Percentiles rank a stretch among this genome's conserved stretches.
phyloP scores from a whole-genome alignment of 2,329 filamentous ascomycete genomes.

The Claviceps africana region DNA sequence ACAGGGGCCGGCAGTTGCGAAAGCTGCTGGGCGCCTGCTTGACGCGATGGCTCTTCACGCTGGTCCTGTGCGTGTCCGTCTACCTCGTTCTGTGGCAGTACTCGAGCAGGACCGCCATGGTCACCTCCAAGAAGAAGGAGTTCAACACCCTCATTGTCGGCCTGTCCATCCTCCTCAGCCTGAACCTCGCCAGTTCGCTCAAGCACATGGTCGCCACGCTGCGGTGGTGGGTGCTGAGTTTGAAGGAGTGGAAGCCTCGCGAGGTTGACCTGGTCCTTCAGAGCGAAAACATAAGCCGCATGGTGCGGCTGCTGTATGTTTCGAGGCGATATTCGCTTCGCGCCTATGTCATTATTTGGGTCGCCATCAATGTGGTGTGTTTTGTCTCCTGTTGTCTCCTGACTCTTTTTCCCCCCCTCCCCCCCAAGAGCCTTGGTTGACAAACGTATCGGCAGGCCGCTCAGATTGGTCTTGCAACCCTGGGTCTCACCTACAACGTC shows the following conservation, averaged over 20 bases:
- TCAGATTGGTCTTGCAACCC: conserved; percentile 27
- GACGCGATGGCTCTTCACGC: conserved; percentile 16
- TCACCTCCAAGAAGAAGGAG: conserved; percentile 21
- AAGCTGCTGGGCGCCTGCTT: conserved; percentile 8
- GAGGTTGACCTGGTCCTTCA: conserved; percentile 18
- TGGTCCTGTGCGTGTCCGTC: conserved; percentile 14
- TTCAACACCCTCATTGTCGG: conserved; percentile 32
- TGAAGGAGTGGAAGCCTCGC: conserved; percentile 19
- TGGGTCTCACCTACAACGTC: conserved; percentile 28
- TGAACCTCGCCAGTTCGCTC: conserved; percentile 28
- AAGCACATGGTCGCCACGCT: conserved; percentile 29
- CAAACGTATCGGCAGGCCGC: conserved; percentile 16
- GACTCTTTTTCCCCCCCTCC: not conserved
- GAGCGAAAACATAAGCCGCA: conserved; percentile 13
- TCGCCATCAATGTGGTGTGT: conserved; percentile 12
- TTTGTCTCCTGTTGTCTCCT: no score
- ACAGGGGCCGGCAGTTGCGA: conserved; percentile 10
- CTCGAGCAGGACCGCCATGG: conserved; percentile 16
- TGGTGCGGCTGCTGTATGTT: conserved; percentile 10
- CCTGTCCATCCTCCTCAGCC: conserved; percentile 26
- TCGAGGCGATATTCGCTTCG: conserved; percentile 9
- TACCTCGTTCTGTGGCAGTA: conserved; percentile 18
- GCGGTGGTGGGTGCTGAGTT: conserved; percentile 31
- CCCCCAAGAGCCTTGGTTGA: not conserved
- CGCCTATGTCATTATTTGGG: conserved; percentile 11